Evolutionary conservation across 306 rosid genomes (phyloP).

Genomic region (Castanea crenata): DNA sequence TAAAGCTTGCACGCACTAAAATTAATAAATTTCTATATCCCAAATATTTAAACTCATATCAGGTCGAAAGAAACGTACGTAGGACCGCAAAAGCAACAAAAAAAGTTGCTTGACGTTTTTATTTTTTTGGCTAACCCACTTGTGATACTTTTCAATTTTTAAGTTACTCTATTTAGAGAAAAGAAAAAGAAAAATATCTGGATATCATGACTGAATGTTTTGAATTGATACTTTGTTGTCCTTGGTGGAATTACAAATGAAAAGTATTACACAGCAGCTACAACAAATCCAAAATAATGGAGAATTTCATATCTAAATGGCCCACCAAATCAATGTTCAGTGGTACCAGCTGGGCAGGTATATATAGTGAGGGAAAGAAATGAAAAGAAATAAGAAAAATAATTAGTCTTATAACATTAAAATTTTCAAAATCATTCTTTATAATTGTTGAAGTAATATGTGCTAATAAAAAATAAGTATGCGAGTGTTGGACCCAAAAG

Average conservation of each 20-base stretch:
- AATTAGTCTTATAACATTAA: no score
- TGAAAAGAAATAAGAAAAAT: no score
- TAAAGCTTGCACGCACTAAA: no score
- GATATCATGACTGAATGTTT: background rate
- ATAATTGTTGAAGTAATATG: no score
- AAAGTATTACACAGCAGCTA: background rate
- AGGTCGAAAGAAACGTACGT: background rate
- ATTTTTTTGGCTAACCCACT: conserved; percentile 5
- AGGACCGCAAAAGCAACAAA: background rate
- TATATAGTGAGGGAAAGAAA: no score
- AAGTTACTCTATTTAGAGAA: background rate
- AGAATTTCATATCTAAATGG: conserved; percentile 18
- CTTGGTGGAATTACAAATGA: background rate
- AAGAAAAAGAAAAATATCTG: background rate
- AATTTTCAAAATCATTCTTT: no score
- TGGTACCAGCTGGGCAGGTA: no score
- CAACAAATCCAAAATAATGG: conserved; percentile 24
- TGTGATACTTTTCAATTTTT: background rate
- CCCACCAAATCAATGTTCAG: no score
- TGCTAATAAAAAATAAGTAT: no score
- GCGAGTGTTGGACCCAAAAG: no score
- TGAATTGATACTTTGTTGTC: background rate
- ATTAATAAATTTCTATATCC: no score
- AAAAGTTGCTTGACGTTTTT: background rate
- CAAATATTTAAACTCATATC: no score